Percentiles rank a stretch among this genome's conserved stretches.
phyloP scores from a whole-genome alignment of 2,329 filamentous ascomycete species.

The Fusarium sp. region DNA sequence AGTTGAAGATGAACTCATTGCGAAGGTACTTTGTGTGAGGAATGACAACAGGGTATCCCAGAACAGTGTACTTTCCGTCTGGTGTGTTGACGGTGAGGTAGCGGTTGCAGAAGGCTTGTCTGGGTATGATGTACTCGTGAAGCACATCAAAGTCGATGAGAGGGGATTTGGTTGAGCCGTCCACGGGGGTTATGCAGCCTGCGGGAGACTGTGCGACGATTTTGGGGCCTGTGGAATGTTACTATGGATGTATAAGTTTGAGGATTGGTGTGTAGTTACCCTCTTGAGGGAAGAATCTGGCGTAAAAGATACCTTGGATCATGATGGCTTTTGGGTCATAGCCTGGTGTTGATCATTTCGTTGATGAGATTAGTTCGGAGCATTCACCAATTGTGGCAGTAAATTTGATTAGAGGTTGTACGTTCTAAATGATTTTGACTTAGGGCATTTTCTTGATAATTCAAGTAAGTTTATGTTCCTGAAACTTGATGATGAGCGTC shows the following conservation, averaged over 20 bases:
- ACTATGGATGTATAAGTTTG: background rate
- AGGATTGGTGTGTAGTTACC: slow-evolving; percentile 53
- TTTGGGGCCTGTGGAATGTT: slow-evolving; percentile 61
- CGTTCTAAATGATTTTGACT: background rate
- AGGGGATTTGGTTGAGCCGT: slow-evolving; percentile 57
- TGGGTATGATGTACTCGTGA: slow-evolving; percentile 92
- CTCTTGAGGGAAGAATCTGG: slow-evolving; percentile 74
- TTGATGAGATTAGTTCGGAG: background rate
- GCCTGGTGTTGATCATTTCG: slow-evolving; percentile 20
- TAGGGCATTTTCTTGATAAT: background rate
- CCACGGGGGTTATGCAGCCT: slow-evolving; percentile 66
- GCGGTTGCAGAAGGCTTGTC: slow-evolving; percentile 94
- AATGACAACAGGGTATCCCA: slow-evolving; percentile 92
- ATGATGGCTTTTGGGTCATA: slow-evolving; percentile 52
- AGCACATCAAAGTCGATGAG: slow-evolving; percentile 89
- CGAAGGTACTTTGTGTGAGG: slow-evolving; percentile 84
- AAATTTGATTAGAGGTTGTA: background rate
- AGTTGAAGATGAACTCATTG: slow-evolving; percentile 99
- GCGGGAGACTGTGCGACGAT: slow-evolving; percentile 72
- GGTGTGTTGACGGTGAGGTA: slow-evolving; percentile 83
- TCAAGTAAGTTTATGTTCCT: background rate
- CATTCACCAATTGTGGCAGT: background rate
- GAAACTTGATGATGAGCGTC: background rate
- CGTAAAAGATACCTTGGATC: slow-evolving; percentile 79
- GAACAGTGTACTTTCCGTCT: slow-evolving; percentile 76